Percentiles rank a stretch among this genome's conserved stretches.
phyloP scores from a whole-genome alignment of 352 stramenopile genomes.

The Blastocystis sp. region DNA sequence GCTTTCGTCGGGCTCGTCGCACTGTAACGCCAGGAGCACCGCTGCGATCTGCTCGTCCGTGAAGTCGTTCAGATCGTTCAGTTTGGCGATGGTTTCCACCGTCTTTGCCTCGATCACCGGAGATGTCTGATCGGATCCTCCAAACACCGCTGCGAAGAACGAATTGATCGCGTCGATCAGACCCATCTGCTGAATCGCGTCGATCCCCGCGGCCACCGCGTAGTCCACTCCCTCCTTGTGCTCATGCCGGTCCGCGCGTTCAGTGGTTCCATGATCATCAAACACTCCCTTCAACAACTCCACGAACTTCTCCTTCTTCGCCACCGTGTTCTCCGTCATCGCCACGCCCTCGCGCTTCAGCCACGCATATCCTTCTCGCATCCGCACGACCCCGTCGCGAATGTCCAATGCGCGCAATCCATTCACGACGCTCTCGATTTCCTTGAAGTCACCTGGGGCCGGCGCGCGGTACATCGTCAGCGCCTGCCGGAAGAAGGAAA shows the following conservation, averaged over 20 bases:
- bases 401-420: conserved; percentile 2
- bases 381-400: background rate
- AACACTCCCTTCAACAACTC: background rate
- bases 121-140: background rate
- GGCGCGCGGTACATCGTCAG: conserved; percentile 1
- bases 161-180: background rate
- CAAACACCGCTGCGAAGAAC: background rate
- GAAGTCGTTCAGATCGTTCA: conserved; percentile 25
- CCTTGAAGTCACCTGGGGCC: background rate
- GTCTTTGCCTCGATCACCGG: background rate
- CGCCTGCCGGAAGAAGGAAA: background rate
- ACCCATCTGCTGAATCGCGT: background rate
- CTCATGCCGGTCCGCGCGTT: background rate
- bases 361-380: background rate
- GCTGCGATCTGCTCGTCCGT: conserved; percentile 5
- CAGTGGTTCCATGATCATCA: background rate
- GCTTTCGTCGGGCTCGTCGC: background rate
- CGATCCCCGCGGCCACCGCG: background rate
- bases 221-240: conserved; percentile 1
- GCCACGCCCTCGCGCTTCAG: background rate
- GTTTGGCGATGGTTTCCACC: background rate
- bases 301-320: background rate
- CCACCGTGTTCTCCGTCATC: background rate
- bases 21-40: background rate
- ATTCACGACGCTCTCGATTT: background rate